These are phyloP conservation scores for Stemphylium vesicarium DNA, from an alignment of 2,329 filamentous ascomycete species.

Conservation along the genomic window DNA sequence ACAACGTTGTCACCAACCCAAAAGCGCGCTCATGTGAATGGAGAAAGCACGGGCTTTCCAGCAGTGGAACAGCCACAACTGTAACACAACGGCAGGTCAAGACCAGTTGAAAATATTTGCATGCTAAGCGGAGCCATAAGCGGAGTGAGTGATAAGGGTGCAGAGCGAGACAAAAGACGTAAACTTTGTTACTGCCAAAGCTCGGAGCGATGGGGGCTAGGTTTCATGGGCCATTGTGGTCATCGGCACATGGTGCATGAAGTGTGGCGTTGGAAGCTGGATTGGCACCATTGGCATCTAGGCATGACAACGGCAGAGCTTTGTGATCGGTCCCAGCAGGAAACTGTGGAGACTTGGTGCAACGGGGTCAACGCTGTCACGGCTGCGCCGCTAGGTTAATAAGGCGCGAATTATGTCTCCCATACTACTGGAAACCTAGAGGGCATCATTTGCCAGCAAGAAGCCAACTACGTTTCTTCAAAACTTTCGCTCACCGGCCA, in stretches of 20 bases:
- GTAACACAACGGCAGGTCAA: background rate
- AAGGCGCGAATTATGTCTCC: slow-evolving; percentile 1
- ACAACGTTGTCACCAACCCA: no score
- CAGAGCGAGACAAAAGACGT: background rate
- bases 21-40: no score
- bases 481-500: background rate
- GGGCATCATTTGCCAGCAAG: background rate
- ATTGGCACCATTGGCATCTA: slow-evolving; percentile 4
- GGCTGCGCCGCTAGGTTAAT: background rate
- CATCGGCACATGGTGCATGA: slow-evolving; percentile 1
- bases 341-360: slow-evolving; percentile 1
- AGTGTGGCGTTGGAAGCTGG: slow-evolving; percentile 12
- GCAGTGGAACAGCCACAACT: no score
- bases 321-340: slow-evolving; percentile 7
- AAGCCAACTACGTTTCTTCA: slow-evolving; percentile 10
- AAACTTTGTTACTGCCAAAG: slow-evolving; percentile 5
- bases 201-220: background rate
- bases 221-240: background rate
- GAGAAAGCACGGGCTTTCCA: no score
- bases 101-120: background rate
- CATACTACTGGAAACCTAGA: background rate
- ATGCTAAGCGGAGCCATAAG: background rate
- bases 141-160: background rate
- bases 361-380: slow-evolving; percentile 4
- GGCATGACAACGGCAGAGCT: slow-evolving; percentile 5